Conservation (phyloP, 2,329 filamentous ascomycete species). For the Aspergillus puulaauensis region DNA sequence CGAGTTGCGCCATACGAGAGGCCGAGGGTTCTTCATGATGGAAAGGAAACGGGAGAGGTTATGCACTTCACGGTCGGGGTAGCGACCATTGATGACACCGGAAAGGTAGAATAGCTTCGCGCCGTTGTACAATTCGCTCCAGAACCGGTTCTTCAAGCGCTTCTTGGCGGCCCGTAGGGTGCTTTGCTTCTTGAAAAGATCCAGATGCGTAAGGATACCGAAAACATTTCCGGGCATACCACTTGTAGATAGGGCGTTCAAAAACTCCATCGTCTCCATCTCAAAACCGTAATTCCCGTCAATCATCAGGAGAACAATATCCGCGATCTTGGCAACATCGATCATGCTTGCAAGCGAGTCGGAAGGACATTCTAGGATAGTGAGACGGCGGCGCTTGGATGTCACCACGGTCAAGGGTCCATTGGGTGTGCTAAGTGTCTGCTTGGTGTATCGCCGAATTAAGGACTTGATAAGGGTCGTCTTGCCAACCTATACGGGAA, state of each 20-base stretch:
- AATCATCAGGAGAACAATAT: slow-evolving; percentile 96
- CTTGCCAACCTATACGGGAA: slow-evolving; percentile 64
- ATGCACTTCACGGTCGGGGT: slow-evolving; percentile 93
- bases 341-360: slow-evolving; percentile 95
- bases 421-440: slow-evolving; percentile 83
- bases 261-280: slow-evolving; percentile 99
- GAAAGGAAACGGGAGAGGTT: slow-evolving; percentile 93
- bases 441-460: slow-evolving; percentile 91
- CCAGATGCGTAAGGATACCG: slow-evolving; percentile 91
- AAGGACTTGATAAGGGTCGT: slow-evolving; percentile 94
- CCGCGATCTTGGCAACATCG: slow-evolving; percentile 93
- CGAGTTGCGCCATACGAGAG: slow-evolving; percentile 93
- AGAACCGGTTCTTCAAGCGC: slow-evolving; percentile 89
- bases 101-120: slow-evolving; percentile 97
- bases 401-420: slow-evolving; percentile 96
- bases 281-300: slow-evolving; percentile 98
- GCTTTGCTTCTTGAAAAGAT: slow-evolving; percentile 92
- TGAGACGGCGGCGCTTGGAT: slow-evolving; percentile 90
- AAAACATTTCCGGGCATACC: slow-evolving; percentile 99
- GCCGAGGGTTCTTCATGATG: slow-evolving; percentile 98
- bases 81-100: slow-evolving; percentile 93
- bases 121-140: slow-evolving; percentile 95
- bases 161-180: slow-evolving; percentile 93
- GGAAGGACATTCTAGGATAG: slow-evolving; percentile 93
- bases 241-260: slow-evolving; percentile 88